Conservation (phyloP, 2,329 filamentous ascomycete genomes). For the Cercospora sp. region DNA sequence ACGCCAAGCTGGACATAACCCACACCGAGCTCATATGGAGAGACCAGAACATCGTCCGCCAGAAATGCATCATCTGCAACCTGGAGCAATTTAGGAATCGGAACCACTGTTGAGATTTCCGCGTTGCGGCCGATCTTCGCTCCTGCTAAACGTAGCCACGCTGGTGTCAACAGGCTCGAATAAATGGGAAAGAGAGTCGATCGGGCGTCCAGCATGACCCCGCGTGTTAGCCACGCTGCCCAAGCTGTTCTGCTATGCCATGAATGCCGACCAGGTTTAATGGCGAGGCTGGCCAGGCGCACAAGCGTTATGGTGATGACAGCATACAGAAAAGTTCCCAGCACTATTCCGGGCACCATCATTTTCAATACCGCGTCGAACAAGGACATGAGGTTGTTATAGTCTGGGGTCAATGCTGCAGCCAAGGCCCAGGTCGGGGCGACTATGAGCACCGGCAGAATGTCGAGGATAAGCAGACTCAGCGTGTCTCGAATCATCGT, state of each 20-base stretch:
- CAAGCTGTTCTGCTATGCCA: constrained; percentile 16
- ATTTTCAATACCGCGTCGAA: constrained; percentile 11
- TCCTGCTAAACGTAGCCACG: constrained; percentile 10
- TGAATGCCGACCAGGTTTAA: constrained; percentile 9
- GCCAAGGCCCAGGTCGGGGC: constrained; percentile 6
- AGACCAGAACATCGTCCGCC: constrained; percentile 11
- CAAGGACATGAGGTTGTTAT: background rate
- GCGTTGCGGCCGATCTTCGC: constrained; percentile 11
- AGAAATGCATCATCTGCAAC: constrained; percentile 11
- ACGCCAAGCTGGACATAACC: constrained; percentile 5
- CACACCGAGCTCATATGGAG: constrained; percentile 3
- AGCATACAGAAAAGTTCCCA: constrained; percentile 5
- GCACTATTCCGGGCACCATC: constrained; percentile 9
- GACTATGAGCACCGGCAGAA: constrained; percentile 4
- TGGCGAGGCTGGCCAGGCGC: constrained; percentile 13
- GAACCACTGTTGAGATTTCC: constrained; percentile 13
- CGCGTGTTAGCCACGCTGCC: constrained; percentile 14
- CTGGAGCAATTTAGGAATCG: constrained; percentile 3
- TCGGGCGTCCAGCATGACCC: constrained; percentile 14
- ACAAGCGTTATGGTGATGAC: constrained; percentile 3
- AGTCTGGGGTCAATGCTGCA: constrained; percentile 6
- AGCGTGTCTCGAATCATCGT: constrained; percentile 5
- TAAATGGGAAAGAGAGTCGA: constrained; percentile 13
- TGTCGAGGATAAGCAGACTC: constrained; percentile 8
- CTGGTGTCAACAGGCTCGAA: constrained; percentile 9